Conservation (phyloP, 2,329 filamentous ascomycete genomes). For the Cercospora zeae-maydis region DNA sequence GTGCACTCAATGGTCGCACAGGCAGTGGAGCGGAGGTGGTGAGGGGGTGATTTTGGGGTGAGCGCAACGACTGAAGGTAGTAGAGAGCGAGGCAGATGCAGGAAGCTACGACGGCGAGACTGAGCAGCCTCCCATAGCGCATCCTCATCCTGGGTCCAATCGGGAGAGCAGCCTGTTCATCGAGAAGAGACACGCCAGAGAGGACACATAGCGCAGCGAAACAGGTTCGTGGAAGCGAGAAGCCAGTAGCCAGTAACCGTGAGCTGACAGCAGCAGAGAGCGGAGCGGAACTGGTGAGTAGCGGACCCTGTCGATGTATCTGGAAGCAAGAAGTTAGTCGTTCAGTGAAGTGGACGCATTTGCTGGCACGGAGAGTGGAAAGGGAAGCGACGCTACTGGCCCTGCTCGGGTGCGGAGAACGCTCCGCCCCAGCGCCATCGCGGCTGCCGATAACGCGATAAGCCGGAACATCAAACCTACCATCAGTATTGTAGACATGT, state of each 20-base stretch:
- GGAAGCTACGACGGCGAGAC: conserved; percentile 37
- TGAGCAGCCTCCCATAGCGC: conserved; percentile 39
- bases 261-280: conserved; percentile 32
- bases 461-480: conserved; percentile 28
- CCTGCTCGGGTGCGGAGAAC: conserved; percentile 3
- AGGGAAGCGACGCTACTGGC: conserved; percentile 1
- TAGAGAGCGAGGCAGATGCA: conserved; percentile 38
- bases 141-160: conserved; percentile 35
- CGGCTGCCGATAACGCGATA: not conserved
- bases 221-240: conserved; percentile 33
- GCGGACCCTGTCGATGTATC: conserved; percentile 29
- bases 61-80: conserved; percentile 31
- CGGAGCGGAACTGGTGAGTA: conserved; percentile 29
- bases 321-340: conserved; percentile 11
- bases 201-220: conserved; percentile 32
- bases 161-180: conserved; percentile 29
- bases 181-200: conserved; percentile 31
- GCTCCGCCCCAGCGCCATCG: not conserved
- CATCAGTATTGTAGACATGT: conserved; percentile 28
- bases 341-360: not conserved
- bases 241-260: conserved; percentile 26
- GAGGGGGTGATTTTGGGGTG: not conserved
- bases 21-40: conserved; percentile 1
- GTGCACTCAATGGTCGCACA: conserved; percentile 11
- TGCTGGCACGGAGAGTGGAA: not conserved